A percentile compares a stretch with the other conserved stretches of the same genome.
Evolutionary conservation across 352 stramenopile species (phyloP).

Genomic region (Globisporangium sylvaticum): DNA sequence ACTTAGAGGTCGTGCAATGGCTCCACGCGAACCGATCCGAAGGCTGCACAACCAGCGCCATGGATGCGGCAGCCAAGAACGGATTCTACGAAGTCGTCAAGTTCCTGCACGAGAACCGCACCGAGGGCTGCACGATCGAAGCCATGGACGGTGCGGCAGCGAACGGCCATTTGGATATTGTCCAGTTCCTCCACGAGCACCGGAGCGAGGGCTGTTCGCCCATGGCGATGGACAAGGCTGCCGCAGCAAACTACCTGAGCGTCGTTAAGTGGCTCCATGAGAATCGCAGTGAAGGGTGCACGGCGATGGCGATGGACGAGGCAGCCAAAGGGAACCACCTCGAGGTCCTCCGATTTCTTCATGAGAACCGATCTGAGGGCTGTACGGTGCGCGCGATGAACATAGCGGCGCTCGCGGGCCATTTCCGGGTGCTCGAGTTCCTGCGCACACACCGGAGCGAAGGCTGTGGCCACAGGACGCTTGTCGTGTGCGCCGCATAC

Average conservation of each 20-base stretch:
- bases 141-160: slow-evolving; percentile 7
- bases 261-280: slow-evolving; percentile 18
- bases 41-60: slow-evolving; percentile 6
- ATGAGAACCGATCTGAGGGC: slow-evolving; percentile 7
- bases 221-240: slow-evolving; percentile 17
- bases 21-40: slow-evolving; percentile 5
- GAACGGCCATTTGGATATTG: neutral
- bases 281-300: slow-evolving; percentile 12
- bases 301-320: neutral
- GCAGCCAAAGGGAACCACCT: slow-evolving; percentile 4
- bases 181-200: slow-evolving; percentile 8
- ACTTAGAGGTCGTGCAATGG: slow-evolving; percentile 1
- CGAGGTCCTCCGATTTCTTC: slow-evolving; percentile 8
- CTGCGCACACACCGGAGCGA: slow-evolving; percentile 15
- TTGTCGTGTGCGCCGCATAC: neutral
- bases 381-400: slow-evolving; percentile 12
- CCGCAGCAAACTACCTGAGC: slow-evolving; percentile 8
- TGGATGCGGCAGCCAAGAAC: neutral
- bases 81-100: slow-evolving; percentile 2
- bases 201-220: neutral
- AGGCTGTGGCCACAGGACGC: slow-evolving; percentile 1
- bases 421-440: slow-evolving; percentile 12
- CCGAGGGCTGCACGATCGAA: neutral
- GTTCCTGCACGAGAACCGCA: slow-evolving; percentile 10
- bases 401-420: neutral